phyloP scores from a whole-genome alignment of 2,329 filamentous ascomycete genomes.

The Shiraia sp. region DNA sequence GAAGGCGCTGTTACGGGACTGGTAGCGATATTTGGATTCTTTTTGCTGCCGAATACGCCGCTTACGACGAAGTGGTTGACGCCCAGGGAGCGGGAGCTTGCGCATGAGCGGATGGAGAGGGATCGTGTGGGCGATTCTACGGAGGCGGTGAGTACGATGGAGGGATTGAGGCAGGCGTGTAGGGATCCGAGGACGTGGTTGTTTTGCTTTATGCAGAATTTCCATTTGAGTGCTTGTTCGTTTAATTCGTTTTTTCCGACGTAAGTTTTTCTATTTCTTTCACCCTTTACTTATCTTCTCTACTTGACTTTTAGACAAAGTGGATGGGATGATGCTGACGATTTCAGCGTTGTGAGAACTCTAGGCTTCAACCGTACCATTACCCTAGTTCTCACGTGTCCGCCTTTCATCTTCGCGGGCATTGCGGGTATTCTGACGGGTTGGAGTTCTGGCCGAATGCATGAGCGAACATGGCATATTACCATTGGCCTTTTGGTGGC shows the following conservation, averaged over 20 bases:
- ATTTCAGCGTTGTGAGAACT: slow-evolving; percentile 38
- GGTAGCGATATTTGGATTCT: slow-evolving; percentile 35
- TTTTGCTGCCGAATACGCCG: slow-evolving; percentile 32
- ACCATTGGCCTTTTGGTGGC: slow-evolving; percentile 48
- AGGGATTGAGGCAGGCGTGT: slow-evolving; percentile 33
- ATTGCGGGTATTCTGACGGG: slow-evolving; percentile 52
- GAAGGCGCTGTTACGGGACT: slow-evolving; percentile 31
- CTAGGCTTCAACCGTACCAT: slow-evolving; percentile 42
- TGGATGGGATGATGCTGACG: too few species aligned
- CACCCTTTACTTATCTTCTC: too few species aligned
- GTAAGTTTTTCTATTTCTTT: slow-evolving; percentile 12
- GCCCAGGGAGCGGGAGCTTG: slow-evolving; percentile 49
- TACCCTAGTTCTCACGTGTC: slow-evolving; percentile 47
- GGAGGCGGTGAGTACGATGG: slow-evolving; percentile 28
- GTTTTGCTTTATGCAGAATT: slow-evolving; percentile 39
- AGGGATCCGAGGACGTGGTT: slow-evolving; percentile 33
- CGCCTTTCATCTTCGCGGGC: slow-evolving; percentile 55
- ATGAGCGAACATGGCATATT: slow-evolving; percentile 58
- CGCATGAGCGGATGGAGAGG: slow-evolving; percentile 43
- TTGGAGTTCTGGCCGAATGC: slow-evolving; percentile 55
- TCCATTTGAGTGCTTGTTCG: slow-evolving; percentile 31
- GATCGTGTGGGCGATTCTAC: slow-evolving; percentile 54
- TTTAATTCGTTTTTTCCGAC: slow-evolving; percentile 42
- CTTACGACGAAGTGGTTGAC: slow-evolving; percentile 52
- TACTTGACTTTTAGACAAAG: slow-evolving; percentile 3